phyloP scores from a whole-genome alignment of 768 basidiomycete species.

The Xerocomus spinulosus region DNA sequence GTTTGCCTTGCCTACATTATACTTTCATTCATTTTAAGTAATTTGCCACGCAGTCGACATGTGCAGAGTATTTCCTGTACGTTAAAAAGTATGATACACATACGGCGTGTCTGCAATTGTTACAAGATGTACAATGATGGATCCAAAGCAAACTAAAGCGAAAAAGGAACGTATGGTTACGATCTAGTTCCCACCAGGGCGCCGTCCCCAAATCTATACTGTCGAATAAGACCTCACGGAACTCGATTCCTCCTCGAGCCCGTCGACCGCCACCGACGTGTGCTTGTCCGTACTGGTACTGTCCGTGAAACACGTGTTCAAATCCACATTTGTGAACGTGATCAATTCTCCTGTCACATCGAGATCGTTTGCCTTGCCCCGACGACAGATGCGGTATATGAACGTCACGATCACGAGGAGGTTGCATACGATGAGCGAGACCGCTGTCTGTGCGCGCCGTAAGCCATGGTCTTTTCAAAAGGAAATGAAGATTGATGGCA shows the following conservation, averaged over 20 bases:
- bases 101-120: too few relatives aligned
- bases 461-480: background rate
- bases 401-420: constrained; percentile 24
- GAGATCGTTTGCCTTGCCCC: background rate
- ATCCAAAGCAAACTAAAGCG: too few relatives aligned
- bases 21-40: background rate
- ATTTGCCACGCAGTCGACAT: too few relatives aligned
- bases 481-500: background rate
- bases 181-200: too few relatives aligned
- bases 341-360: background rate
- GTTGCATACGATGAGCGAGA: constrained; percentile 25
- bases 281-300: background rate
- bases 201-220: too few relatives aligned
- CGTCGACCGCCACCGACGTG: background rate
- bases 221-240: background rate
- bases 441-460: constrained; percentile 17
- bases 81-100: too few relatives aligned
- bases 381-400: constrained; percentile 11
- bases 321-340: constrained; percentile 16
- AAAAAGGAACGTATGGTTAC: too few relatives aligned
- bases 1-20: background rate
- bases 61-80: too few relatives aligned
- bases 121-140: too few relatives aligned
- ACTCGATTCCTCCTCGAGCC: background rate
- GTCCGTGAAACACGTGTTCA: constrained; percentile 2